Base-by-base conservation (phyloP, 306 rosid species). In the Quercus wislizeni region DNA sequence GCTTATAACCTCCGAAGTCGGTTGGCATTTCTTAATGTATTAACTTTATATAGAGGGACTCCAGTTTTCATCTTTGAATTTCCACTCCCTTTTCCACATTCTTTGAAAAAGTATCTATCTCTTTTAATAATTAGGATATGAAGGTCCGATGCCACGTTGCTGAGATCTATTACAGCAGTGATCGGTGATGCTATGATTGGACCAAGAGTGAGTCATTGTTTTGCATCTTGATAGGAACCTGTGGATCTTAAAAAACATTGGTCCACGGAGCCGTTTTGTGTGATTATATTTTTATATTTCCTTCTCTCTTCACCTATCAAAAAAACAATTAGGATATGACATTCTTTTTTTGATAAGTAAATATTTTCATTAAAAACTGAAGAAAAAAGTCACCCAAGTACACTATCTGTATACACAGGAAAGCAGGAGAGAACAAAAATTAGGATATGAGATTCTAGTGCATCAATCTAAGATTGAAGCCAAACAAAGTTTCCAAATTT, bases 191-290 rank as follows among this genome's bases (percentile, higher is more conserved):
- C 96, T 92, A 84, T 78, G 93, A 92, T 94, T 85, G 92, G 89
- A 87, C 97, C 88, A 2, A 92, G 5, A 92, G 3, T 27, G 57
- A 90, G 5, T 35, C 74, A 55, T 71, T 30, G 76, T 87, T 88
- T 90, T 87, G 90, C 91, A 80, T 81, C 72, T 46, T 92, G 91
- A 88, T 90, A 92, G 94, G 96, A 92, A 94, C 69, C 94, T 92
- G 96, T 79, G 75, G 80, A 83, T 88, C 83, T 49, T 55, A 28
- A 13, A 65, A 64, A 2, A 49, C 3, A 7, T 61, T 33, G 86
- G 79, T 87, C 85, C 75, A 78, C 75, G 81, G 95, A 85, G 97
- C 97, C 97, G 91, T 18, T 93, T 87, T 82, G 9, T 93, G 93
- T 84, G 95, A 87, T 91, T 89, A 91, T 89, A 91, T 78, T 23